Evolutionary conservation across 2,329 filamentous ascomycete genomes (phyloP), one percentile per base, ranked within the genome.

Genomic region (Nemania sp.): DNA sequence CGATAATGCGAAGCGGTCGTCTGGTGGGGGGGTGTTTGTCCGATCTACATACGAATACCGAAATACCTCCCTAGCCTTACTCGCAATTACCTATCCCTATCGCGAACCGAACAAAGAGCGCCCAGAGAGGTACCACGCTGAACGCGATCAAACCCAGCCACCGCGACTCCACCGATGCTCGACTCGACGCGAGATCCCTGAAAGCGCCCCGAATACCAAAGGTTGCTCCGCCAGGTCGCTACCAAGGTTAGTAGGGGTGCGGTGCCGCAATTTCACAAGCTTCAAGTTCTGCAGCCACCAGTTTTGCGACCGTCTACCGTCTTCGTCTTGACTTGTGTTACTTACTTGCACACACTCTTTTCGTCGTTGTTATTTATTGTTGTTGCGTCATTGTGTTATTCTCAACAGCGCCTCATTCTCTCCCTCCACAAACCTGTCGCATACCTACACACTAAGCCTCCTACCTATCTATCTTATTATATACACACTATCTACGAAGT

Each of bases 221-320:
- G 13, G 15, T n/a, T 29, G 13, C 15, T n/a, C 12, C 17, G 25
- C 25, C 7, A n/a, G n/a, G 17, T 18, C 11, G n/a, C 47, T 29
- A 12, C 32, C 25, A 42, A 29, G 25, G 25, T 29, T 29, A 29
- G 25, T 34, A 45, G 47, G 21, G 48, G 25, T 57, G 58, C 34
- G 48, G 25, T 57, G 58, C 34, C 51, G 59, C 59, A 62, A 57
- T 62, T 54, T 57, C 59, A 57, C 57, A 54, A 54, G 53, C 49
- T 25, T 45, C 25, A 29, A 29, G n/a, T 29, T 29, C 20, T 18
- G 20, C 40, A 12, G 20, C 10, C 40, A 43, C 12, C 17, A 43
- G 20, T 12, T 15, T 13, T 15, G 42, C 10, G 42, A 21, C 12
- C 7, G 25, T 29, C 7, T 29, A n/a, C n/a, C n/a, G n/a, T n/a